A percentile compares a stretch with the other conserved stretches of the same genome.
Conservation (phyloP, 2,329 filamentous ascomycete genomes). For the Hypoxylon sp. region DNA sequence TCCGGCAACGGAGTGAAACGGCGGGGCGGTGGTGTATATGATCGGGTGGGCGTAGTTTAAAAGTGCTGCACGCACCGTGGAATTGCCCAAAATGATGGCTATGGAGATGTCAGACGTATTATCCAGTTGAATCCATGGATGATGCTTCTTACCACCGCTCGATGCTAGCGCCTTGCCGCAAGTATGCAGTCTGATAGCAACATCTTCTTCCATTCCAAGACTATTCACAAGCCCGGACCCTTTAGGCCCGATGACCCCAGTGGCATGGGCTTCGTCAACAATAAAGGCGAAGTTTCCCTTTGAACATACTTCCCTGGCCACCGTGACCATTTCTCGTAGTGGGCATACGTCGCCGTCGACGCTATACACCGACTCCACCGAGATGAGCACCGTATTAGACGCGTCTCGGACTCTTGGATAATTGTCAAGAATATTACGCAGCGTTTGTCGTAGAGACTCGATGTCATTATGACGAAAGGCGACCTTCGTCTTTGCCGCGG, state of each 20-base stretch:
- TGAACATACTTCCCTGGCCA: conserved; percentile 51
- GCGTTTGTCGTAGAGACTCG: conserved; percentile 54
- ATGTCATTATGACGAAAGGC: conserved; percentile 60
- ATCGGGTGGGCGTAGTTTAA: conserved; percentile 51
- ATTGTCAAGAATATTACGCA: conserved; percentile 49
- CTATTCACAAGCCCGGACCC: conserved; percentile 63
- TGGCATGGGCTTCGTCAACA: conserved; percentile 68
- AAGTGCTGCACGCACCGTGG: conserved; percentile 23
- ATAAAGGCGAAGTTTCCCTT: conserved; percentile 61
- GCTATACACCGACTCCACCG: conserved; percentile 59
- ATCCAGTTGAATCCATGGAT: too few relatives aligned
- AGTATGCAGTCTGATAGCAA: conserved; percentile 64
- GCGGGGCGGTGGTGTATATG: conserved; percentile 58
- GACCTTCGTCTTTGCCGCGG: conserved; percentile 60
- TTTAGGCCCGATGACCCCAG: conserved; percentile 62
- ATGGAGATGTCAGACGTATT: too few relatives aligned
- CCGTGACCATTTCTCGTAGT: conserved; percentile 54
- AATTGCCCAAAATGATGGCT: conserved; percentile 41
- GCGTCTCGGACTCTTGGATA: conserved; percentile 51
- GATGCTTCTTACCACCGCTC: conserved; percentile 51
- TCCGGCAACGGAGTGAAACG: conserved; percentile 56
- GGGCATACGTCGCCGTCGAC: conserved; percentile 63
- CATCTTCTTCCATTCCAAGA: conserved; percentile 62
- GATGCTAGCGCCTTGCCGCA: conserved; percentile 65
- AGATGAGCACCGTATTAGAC: conserved; percentile 53